Evolutionary conservation across 345 rosid species (phyloP), one percentile per base, ranked within the genome.

Genomic region (Corchorus olitorius): DNA sequence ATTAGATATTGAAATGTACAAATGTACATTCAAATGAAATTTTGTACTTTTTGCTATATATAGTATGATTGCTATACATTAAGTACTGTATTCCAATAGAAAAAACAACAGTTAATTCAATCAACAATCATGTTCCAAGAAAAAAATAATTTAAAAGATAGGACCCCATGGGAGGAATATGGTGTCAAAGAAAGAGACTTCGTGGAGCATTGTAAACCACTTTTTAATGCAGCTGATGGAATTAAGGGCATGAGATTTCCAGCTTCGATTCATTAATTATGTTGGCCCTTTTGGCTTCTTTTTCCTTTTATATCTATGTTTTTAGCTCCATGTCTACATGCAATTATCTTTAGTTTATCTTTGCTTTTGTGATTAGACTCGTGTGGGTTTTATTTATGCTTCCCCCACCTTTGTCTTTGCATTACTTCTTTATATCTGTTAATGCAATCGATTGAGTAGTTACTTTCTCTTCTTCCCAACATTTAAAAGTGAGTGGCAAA

Each of bases 151-250:
- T 19, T 8, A 37, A 45, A 1, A 53, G 45, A 10, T 16, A 43
- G 4, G 53, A 45, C 7, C 27, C 45, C 20, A 50, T 41, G 12
- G 22, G 17, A 13, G n/a, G n/a, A n/a, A n/a, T n/a, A 67, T 76
- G 78, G 67, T 56, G 78, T 33, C 22, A 6, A 6, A 69, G 54
- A 45, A 66, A 7, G 55, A 64, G 65, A 33, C 62, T 60, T 52
- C 41, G 75, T 41, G 81, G 71, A 50, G 22, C 39, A 74, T 16
- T 41, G 11, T 12, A 8, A 70, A 49, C 78, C 72, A 17, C 76
- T 39, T 43, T 53, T 19, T n/a, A 8, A 1, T 27, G 61, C 61
- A 56, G 8, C 20, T 6, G 60, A 20, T n/a, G 12, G 19, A 55
- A 55, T 55, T n/a, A 55, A 55, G 60, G 60, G 60, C 34, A 56